A percentile compares a stretch with the other conserved stretches of the same genome.
These are phyloP conservation scores for Trametes maxima DNA, from an alignment of 768 basidiomycete species.

Conservation along the genomic window DNA sequence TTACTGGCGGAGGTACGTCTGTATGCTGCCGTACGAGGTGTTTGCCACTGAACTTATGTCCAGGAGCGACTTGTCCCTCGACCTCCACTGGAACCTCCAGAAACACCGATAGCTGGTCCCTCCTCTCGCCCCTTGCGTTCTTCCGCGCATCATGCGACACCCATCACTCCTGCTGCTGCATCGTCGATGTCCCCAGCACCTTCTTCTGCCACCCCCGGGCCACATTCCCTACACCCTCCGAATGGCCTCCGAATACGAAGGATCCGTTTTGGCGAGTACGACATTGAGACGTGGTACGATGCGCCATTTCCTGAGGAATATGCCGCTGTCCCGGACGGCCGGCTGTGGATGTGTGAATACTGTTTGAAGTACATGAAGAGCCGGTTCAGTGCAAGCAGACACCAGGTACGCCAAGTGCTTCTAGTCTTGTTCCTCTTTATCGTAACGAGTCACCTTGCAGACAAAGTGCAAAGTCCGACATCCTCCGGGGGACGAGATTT, in stretches of 20 bases:
- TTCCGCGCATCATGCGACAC: conserved; percentile 44
- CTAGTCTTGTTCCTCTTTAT: background rate
- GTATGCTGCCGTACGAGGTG: conserved; percentile 2
- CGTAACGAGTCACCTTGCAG: conserved; percentile 42
- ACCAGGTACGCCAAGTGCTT: conserved; percentile 55
- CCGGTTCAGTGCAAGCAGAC: conserved; percentile 80
- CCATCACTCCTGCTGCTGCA: conserved; percentile 35
- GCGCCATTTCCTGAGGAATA: conserved; percentile 99
- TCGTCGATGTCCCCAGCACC: conserved; percentile 44
- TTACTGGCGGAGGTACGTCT: conserved; percentile 69
- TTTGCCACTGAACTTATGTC: background rate
- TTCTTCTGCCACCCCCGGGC: conserved; percentile 39
- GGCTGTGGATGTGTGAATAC: conserved; percentile 96
- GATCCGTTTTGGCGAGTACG: conserved; percentile 88
- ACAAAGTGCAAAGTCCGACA: conserved; percentile 93
- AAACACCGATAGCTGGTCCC: conserved; percentile 52
- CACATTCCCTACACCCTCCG: conserved; percentile 46
- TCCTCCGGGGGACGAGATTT: conserved; percentile 98
- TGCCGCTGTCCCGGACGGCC: conserved; percentile 85
- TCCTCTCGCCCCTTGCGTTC: conserved; percentile 68
- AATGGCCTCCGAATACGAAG: conserved; percentile 71
- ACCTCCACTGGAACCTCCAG: conserved; percentile 41
- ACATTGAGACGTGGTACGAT: conserved; percentile 98
- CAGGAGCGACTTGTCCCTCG: conserved; percentile 39
- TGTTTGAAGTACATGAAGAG: conserved; percentile 99